Base-by-base conservation (phyloP, 2,329 filamentous ascomycete species). In the Helotiales sp. region DNA sequence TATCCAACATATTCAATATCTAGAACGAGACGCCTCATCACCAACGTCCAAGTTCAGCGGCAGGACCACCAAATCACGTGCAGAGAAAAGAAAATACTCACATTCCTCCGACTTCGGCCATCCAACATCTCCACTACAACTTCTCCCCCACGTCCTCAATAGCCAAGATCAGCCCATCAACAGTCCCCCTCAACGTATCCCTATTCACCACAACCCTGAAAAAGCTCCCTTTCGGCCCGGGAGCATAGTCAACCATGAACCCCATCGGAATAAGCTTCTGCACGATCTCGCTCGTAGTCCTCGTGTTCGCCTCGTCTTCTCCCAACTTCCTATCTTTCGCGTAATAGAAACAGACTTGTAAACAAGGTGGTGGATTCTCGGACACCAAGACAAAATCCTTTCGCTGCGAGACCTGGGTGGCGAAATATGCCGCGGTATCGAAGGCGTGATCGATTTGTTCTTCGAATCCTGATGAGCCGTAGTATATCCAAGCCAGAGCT, bases 271-370 rank as follows among this genome's bases (percentile, higher is more conserved):
- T 77, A 63, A 90, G 73, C 27, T 71, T 74, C 57, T 76, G 73
- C 5, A 81, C 79, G 48, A 89, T 79, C 36, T 74, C 72, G 63
- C 77, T 78, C 4, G 87, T 90, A 5, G 78, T 70, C 64, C 72
- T 75, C 52, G 80, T 81, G 69, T 87, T 88, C 52, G 70, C 72
- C 55, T 62, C 71, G 63, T 65, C 73, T 60, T 75, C 56, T 58
- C 65, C 1, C 55, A 89, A 62, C 57, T 73, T 67, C 2, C 86
- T 83, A 1, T 77, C 77, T 0, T 84, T 84, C 0, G 87, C 85
- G 68, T 90, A 92, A 72, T 96, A 96, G 73, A 98, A 98, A 77
- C 93, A 97, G 22, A 98, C 89, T 75, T 98, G 95, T 71, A 96
- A 77, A 74, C 93, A 98, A 0, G 91, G 90, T 47, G 93, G 87